These are phyloP conservation scores for Penicillium crystallinum DNA, from an alignment of 495 filamentous ascomycete species.

Conservation along the genomic window DNA sequence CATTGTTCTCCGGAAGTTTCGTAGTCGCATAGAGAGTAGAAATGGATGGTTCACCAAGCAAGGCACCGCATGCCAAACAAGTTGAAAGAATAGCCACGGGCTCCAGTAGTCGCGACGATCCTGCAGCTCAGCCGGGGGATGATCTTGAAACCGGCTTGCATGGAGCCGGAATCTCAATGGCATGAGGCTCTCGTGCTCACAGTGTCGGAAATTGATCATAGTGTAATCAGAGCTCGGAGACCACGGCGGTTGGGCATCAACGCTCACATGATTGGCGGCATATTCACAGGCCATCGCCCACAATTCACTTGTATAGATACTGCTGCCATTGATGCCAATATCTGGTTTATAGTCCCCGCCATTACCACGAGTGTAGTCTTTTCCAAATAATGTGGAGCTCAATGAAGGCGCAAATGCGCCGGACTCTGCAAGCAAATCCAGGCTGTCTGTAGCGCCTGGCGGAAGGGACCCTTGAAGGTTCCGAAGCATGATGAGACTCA, in stretches of 20 bases:
- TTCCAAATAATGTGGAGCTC: conserved; percentile 1
- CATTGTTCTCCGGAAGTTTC: conserved; percentile 37
- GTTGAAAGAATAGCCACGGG: conserved; percentile 41
- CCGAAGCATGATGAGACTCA: conserved; percentile 35
- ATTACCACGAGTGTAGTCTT: not conserved
- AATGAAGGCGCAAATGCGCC: not conserved
- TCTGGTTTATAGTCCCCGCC: conserved; percentile 22
- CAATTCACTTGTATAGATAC: conserved; percentile 32
- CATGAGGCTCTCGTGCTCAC: conserved; percentile 41
- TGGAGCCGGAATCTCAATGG: conserved; percentile 36
- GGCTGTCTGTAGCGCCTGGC: not conserved
- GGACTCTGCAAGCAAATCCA: not conserved
- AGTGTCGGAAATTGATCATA: conserved; percentile 36
- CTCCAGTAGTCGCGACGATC: conserved; percentile 39
- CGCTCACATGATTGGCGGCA: conserved; percentile 25
- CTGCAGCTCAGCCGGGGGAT: conserved; percentile 27
- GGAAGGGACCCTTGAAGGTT: conserved; percentile 28
- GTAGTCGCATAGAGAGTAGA: conserved; percentile 36
- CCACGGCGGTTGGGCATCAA: conserved; percentile 35
- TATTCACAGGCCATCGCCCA: conserved; percentile 40
- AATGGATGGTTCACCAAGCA: conserved; percentile 43
- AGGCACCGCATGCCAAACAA: conserved; percentile 38
- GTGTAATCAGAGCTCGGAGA: conserved; percentile 39
- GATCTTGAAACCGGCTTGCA: conserved; percentile 36
- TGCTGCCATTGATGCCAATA: conserved; percentile 34